phyloP scores from a whole-genome alignment of 805 yeast species.

The Yarrowia hollandica region DNA sequence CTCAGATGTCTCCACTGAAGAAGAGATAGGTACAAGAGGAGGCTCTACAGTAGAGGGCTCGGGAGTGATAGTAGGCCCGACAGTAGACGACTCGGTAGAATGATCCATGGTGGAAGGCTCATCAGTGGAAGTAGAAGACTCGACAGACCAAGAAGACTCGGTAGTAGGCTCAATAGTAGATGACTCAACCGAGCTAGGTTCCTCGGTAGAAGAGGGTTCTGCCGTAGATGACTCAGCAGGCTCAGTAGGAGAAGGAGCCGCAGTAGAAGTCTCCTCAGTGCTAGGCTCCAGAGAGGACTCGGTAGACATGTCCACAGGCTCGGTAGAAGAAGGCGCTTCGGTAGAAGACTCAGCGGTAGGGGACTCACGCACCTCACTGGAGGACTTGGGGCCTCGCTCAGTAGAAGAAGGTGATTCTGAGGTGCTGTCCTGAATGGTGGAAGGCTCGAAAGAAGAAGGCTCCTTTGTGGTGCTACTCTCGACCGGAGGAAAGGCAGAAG shows the following conservation, averaged over 20 bases:
- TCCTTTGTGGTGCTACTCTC: too few species aligned
- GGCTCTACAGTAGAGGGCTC: too few species aligned
- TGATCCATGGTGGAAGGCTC: too few species aligned
- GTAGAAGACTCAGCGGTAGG: neutral
- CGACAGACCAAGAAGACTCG: neutral
- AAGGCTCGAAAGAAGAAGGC: neutral
- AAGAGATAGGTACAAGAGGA: too few species aligned
- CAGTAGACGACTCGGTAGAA: too few species aligned
- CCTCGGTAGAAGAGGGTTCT: neutral
- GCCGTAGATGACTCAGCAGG: neutral
- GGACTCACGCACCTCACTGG: neutral
- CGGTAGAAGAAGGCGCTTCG: neutral
- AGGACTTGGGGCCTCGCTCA: neutral
- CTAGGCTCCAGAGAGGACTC: neutral
- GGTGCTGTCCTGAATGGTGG: neutral
- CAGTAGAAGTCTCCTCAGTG: neutral
- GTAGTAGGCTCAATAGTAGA: neutral
- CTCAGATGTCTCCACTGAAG: too few species aligned
- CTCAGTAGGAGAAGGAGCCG: neutral
- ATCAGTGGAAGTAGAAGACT: neutral
- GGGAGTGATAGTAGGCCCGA: too few species aligned
- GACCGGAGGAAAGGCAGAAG: too few species aligned
- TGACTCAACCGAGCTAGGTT: too few species aligned
- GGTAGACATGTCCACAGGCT: too few species aligned
- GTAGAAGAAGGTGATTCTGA: neutral